These are phyloP conservation scores for Aphanomyces cochlioides DNA, from an alignment of 352 stramenopile genomes.

Conservation along the genomic window DNA sequence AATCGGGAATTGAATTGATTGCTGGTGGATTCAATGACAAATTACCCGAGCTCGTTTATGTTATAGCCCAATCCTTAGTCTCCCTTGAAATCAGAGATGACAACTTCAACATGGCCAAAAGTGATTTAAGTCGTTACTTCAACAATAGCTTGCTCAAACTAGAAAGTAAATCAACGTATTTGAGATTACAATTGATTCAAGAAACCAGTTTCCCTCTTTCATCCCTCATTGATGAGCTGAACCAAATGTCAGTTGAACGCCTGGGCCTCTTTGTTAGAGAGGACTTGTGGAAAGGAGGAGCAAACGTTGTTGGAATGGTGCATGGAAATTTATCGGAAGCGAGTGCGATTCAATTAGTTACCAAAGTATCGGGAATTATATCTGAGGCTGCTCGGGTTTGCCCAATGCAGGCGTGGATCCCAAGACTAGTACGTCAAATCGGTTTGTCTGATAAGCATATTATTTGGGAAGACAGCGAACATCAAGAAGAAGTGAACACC, in stretches of 20 bases:
- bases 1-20: conserved; percentile 56
- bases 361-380: background rate
- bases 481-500: conserved; percentile 75
- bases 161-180: conserved; percentile 55
- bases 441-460: conserved; percentile 39
- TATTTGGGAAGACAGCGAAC: conserved; percentile 60
- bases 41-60: conserved; percentile 53
- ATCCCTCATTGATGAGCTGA: conserved; percentile 45
- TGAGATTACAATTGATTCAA: conserved; percentile 60
- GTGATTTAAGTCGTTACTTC: conserved; percentile 69
- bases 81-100: conserved; percentile 42
- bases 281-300: conserved; percentile 48
- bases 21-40: conserved; percentile 80
- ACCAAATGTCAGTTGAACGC: conserved; percentile 40
- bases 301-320: conserved; percentile 55
- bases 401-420: conserved; percentile 35
- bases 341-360: conserved; percentile 3
- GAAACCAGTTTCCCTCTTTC: conserved; percentile 47
- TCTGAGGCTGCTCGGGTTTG: conserved; percentile 36
- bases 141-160: conserved; percentile 61
- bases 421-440: conserved; percentile 56
- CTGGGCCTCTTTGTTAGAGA: conserved; percentile 44
- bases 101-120: conserved; percentile 58
- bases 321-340: conserved; percentile 61
- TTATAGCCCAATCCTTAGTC: conserved; percentile 57